A percentile compares a stretch with the other conserved stretches of the same genome.
phyloP scores from a whole-genome alignment of 495 filamentous ascomycete species.

The Penicillium nucicola region DNA sequence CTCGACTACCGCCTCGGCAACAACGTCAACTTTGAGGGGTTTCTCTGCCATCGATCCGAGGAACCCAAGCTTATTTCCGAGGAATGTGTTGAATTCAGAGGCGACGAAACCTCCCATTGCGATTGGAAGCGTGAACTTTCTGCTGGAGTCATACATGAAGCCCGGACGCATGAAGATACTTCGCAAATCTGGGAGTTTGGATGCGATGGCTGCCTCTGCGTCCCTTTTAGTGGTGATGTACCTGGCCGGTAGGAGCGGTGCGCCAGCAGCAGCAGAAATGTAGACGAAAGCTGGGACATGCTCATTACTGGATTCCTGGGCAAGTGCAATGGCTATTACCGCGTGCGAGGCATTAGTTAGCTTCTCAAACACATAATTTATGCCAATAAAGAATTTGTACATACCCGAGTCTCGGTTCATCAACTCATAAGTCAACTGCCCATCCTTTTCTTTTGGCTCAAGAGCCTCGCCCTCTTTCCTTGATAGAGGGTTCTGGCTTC shows the following conservation, averaged over 20 bases:
- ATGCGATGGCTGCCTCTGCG: constrained; percentile 75
- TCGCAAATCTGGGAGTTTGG: constrained; percentile 69
- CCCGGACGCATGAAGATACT: constrained; percentile 79
- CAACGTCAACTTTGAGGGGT: constrained; percentile 79
- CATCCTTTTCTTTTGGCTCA: constrained; percentile 59
- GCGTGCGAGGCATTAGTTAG: constrained; percentile 15
- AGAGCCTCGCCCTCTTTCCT: constrained; percentile 55
- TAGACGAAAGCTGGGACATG: constrained; percentile 72
- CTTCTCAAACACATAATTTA: not conserved
- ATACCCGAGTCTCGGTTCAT: constrained; percentile 89
- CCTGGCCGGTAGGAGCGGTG: constrained; percentile 74
- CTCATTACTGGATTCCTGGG: constrained; percentile 66
- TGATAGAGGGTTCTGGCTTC: constrained; percentile 65
- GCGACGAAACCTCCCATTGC: constrained; percentile 69
- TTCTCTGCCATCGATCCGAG: constrained; percentile 80
- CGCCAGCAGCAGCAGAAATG: constrained; percentile 83
- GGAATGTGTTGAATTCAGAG: constrained; percentile 65
- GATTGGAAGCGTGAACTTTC: constrained; percentile 79
- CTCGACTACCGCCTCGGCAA: constrained; percentile 82
- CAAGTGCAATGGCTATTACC: constrained; percentile 64
- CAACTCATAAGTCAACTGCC: constrained; percentile 90
- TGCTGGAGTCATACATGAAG: constrained; percentile 82
- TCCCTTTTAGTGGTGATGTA: constrained; percentile 93
- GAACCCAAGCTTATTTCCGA: constrained; percentile 68
- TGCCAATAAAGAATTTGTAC: constrained; percentile 11